Conservation (phyloP, 306 rosid genomes). For the Trifolium subterraneum region DNA sequence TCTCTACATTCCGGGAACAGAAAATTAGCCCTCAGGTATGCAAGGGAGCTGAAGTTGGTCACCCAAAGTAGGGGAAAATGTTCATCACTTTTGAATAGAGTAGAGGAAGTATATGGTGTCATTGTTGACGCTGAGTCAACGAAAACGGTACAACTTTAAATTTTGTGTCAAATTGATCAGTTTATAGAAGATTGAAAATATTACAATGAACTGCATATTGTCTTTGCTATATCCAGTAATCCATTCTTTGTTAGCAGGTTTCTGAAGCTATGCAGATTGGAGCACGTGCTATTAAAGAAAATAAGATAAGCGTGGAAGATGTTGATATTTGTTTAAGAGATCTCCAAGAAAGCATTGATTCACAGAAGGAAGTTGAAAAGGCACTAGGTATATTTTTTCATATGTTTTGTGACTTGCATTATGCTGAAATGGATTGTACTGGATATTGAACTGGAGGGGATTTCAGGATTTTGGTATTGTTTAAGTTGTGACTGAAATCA, state of each 20-base stretch:
- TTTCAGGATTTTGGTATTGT: constrained; percentile 32
- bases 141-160: constrained; percentile 60
- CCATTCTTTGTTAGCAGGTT: constrained; percentile 60
- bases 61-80: constrained; percentile 78
- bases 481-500: constrained; percentile 25
- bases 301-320: constrained; percentile 70
- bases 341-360: constrained; percentile 79
- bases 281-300: constrained; percentile 79
- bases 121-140: constrained; percentile 82
- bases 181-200: constrained; percentile 25
- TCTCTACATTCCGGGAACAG: constrained; percentile 76
- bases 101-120: constrained; percentile 75
- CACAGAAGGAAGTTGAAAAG: constrained; percentile 76
- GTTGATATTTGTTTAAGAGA: constrained; percentile 74
- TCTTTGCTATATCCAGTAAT: constrained; percentile 30
- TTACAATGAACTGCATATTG: constrained; percentile 25
- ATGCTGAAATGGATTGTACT: neutral
- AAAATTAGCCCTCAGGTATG: constrained; percentile 76
- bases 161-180: neutral
- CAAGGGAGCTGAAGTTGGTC: constrained; percentile 74
- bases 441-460: constrained; percentile 35
- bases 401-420: constrained; percentile 21
- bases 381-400: constrained; percentile 63
- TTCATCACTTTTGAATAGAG: constrained; percentile 73
- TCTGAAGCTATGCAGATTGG: constrained; percentile 91